Percentiles rank a stretch among this genome's conserved stretches.
Conservation (phyloP, 2,329 filamentous ascomycete genomes). For the Colletotrichum trifolii region DNA sequence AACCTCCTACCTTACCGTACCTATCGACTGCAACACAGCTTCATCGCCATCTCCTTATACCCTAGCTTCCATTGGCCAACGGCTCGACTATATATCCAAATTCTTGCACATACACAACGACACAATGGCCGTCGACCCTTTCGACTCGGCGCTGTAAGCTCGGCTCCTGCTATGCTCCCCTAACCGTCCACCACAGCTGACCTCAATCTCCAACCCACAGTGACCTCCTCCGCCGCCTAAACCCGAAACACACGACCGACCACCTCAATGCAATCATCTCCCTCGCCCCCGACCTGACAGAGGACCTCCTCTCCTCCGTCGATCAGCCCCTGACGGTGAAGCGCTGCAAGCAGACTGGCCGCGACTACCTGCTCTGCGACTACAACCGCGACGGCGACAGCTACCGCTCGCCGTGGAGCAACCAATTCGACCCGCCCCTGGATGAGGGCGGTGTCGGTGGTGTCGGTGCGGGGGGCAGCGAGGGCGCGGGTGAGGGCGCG, state of each 20-base stretch:
- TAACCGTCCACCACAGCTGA: constrained; percentile 22
- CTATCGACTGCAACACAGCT: constrained; percentile 6
- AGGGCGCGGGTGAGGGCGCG: constrained; percentile 79
- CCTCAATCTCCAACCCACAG: constrained; percentile 58
- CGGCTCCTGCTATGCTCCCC: constrained; percentile 18
- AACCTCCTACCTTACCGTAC: constrained; percentile 11
- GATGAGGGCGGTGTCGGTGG: constrained; percentile 68
- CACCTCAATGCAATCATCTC: constrained; percentile 91
- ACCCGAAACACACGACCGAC: constrained; percentile 88
- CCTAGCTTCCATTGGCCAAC: too few relatives aligned
- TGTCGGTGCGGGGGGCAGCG: constrained; percentile 63
- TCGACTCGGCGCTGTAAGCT: constrained; percentile 80
- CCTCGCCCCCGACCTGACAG: constrained; percentile 90
- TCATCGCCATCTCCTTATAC: neutral
- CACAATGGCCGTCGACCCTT: constrained; percentile 70
- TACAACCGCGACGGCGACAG: constrained; percentile 99
- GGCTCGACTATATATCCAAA: neutral
- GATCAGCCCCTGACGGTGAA: constrained; percentile 92
- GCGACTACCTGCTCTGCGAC: constrained; percentile 98
- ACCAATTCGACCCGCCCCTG: constrained; percentile 94
- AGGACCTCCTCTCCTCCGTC: constrained; percentile 97
- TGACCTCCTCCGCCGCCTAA: constrained; percentile 96
- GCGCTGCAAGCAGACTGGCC: constrained; percentile 87
- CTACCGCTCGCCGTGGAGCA: constrained; percentile 98
- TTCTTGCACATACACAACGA: neutral